phyloP scores from a whole-genome alignment of 805 yeast species.

The Candida montana region DNA sequence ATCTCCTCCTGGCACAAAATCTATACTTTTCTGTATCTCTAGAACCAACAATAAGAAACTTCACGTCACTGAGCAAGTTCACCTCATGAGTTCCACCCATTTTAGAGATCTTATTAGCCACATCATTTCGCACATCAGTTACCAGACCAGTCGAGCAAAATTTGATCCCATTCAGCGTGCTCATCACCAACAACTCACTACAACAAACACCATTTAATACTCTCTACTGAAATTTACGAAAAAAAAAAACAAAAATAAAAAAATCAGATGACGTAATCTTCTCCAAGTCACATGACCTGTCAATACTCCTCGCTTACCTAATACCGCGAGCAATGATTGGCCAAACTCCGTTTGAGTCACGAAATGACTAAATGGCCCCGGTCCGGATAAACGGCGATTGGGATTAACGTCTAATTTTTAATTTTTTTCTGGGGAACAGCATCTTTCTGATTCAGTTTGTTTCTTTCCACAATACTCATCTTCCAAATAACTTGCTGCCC shows the following conservation, averaged over 20 bases:
- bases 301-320: neutral
- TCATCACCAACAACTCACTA: neutral
- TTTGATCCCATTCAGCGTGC: conserved; percentile 10
- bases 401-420: neutral
- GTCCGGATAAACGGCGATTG: neutral
- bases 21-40: conserved; percentile 54
- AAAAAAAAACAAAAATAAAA: too few relatives aligned
- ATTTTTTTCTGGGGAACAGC: neutral
- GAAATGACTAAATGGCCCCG: neutral
- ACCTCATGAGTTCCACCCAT: conserved; percentile 57
- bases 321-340: neutral
- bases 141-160: conserved; percentile 25
- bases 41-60: conserved; percentile 55
- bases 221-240: too few relatives aligned
- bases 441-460: too few relatives aligned
- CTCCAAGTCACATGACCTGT: neutral
- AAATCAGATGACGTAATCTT: neutral
- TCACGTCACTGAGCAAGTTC: conserved; percentile 57
- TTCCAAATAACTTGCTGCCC: too few relatives aligned
- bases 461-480: too few relatives aligned
- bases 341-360: neutral
- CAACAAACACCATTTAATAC: neutral
- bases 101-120: conserved; percentile 40
- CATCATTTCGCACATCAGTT: conserved; percentile 26
- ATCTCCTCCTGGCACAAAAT: conserved; percentile 44